These are phyloP conservation scores for Symmetrospora coprosmae DNA, from an alignment of 768 basidiomycete species.

Conservation along the genomic window DNA sequence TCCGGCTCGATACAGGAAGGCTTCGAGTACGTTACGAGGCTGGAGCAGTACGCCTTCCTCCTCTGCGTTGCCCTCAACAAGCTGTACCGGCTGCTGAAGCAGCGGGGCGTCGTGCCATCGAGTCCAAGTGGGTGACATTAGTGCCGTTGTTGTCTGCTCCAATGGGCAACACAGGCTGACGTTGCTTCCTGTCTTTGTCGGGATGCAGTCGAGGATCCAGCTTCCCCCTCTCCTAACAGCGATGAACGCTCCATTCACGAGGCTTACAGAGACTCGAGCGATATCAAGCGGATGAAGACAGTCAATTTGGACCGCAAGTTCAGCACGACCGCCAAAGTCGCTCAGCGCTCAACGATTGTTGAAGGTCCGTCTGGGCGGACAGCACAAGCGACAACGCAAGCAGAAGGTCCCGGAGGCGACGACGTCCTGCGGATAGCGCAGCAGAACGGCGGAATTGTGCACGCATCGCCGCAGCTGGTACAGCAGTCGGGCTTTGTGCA, in stretches of 20 bases:
- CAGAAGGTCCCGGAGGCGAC: constrained; percentile 11
- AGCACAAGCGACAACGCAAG: constrained; percentile 44
- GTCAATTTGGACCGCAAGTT: constrained; percentile 89
- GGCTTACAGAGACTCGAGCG: constrained; percentile 69
- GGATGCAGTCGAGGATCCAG: no score
- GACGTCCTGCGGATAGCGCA: background rate
- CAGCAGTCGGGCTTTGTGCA: no score
- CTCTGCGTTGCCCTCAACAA: constrained; percentile 86
- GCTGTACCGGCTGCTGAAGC: constrained; percentile 70
- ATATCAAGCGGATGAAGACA: constrained; percentile 88
- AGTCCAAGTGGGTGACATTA: constrained; percentile 57
- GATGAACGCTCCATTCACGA: constrained; percentile 42
- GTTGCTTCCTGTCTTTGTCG: no score
- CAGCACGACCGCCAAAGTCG: constrained; percentile 67
- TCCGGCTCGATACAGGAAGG: constrained; percentile 41
- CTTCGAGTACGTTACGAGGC: constrained; percentile 77
- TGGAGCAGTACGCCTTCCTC: constrained; percentile 96
- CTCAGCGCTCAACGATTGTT: constrained; percentile 86
- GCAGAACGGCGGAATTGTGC: background rate
- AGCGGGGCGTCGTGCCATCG: constrained; percentile 75
- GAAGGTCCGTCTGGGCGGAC: constrained; percentile 83
- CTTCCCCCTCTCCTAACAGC: constrained; percentile 33
- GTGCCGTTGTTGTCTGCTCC: constrained; percentile 22
- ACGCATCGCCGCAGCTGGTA: no score
- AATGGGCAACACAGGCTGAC: background rate